Evolutionary conservation across 2,329 filamentous ascomycete genomes (phyloP), one percentile per base, ranked within the genome.

Genomic region (Aspergillus uvarum): DNA sequence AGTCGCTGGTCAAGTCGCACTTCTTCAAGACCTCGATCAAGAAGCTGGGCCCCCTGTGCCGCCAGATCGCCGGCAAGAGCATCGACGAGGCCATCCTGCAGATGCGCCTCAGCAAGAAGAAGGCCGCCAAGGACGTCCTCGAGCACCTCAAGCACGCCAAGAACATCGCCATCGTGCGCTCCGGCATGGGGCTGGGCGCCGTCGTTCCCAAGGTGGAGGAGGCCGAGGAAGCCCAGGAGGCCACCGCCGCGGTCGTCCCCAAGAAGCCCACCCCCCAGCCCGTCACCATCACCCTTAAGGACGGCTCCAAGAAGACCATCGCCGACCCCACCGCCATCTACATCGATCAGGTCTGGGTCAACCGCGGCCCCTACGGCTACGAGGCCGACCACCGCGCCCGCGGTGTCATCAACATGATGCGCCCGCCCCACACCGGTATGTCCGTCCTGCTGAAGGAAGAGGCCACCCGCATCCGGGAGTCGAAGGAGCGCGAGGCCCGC

Each of bases 91-190:
- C 95, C 14, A 91, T 98, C 66, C 79, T 90, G 57, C 95, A 99
- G 82, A 96, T 99, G 91, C 86, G 89, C 58, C 98, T 94, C 80
- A 94, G 89, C 76, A 91, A 92, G 82, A 99, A 99, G 85, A 94
- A 92, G 80, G 90, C 89, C 64, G 91, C 94, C 6, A 82, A 85
- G 66, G 92, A 96, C 70, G 86, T 98, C 29, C 81, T 85, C 67
- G 88, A 87, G 71, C 90, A 95, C 72, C 81, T 99, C 19, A 86
- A 95, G 72, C 84, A 90, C 69, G 93, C 94, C 1, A 86, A 89
- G 59, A 91, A 96, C 72, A 81, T 89, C 70, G 95, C 95, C 38
- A 82, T 96, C 65, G 90, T 90, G 16, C 84, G 84, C 68, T 84
- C 89, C 44, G 92, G 92, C 12, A 98, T 99, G 94, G 93, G 92